Evolutionary conservation across 78 protist species (phyloP), one percentile per base, ranked within the genome.

Genomic region (slime mould (Dictyostelium discoideum)): DNA sequence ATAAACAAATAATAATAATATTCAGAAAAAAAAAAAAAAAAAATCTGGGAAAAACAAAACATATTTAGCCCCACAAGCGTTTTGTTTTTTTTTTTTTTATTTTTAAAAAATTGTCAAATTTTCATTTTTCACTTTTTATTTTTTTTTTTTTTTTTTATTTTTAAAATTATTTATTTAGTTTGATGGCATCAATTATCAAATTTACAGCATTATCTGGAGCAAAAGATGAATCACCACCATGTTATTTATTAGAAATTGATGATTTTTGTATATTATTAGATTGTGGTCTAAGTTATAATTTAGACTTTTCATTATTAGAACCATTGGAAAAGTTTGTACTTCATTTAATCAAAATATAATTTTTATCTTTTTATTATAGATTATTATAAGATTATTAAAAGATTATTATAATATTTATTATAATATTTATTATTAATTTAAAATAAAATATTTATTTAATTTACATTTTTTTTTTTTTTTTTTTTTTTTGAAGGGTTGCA

Each of bases 241-340:
- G 96, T 60, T 96, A 92, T 63, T 65, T 96, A 63, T 87, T 98
- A 73, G 97, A 98, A 76, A 87, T 99, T 37, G 99, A 99, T 76
- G 99, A 97, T 18, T 85, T 42, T 89, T 46, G 87, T 57, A 96
- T 99, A 79, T 78, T 99, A 57, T 94, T 99, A 60, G 99, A 99
- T 93, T 98, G 99, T 82, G 99, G 99, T n/a, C 93, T 98, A 98
- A 74, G 73, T 79, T 93, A 86, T 24, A 32, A 6, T 26, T 92
- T 97, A 39, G 97, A 97, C 83, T 32, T 37, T 13, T 29, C 79
- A 20, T n/a, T 85, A 65, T 67, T 98, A 63, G 83, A 85, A 44
- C 90, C 88, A 22, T 86, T 97, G 46, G 69, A 57, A 67, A 20
- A 54, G 96, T 65, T 26, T 5, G 83, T 85, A 50, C 5, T 20